Evolutionary conservation across 169 alveolate species (phyloP), one percentile per base, ranked within the genome.

Genomic region (Cryptosporidium canis): DNA sequence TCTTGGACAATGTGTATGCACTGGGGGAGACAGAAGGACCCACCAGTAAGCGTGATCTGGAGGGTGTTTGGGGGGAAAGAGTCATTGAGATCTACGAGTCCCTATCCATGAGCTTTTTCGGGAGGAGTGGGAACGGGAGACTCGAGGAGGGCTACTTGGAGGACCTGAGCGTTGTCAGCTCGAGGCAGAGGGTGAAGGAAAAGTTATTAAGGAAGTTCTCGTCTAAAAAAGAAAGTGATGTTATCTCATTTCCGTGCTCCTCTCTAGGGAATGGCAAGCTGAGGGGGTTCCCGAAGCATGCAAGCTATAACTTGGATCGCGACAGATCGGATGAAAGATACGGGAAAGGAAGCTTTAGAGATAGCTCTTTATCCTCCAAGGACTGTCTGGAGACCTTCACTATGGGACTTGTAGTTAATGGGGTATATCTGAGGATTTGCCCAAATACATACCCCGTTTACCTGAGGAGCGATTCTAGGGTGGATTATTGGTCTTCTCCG

Each of bases 381-480:
- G 72, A 77, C 12, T 77, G 87, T 29, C 39, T 16, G 3, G 77
- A 77, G 14, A 48, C 58, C 16, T 77, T 58, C 55, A 24, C 87
- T 9, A 43, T 77, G 63, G 87, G 87, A 39, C 55, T 77, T 7
- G 87, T 43, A 16, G 7, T 77, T 5, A 77, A 77, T 43, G 87
- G 87, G 41, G 70, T 77, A 0, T 77, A 58, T 58, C 14, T 77
- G 18, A 77, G 87, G 39, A n/a, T 77, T 2, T 77, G 87, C 24
- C 87, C 87, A 43, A 55, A 56, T 21, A 29, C 64, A 16, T 77
- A 77, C 58, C 87, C 87, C 9, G 72, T 58, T 56, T 77, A 77
- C n/a, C 12, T 77, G 35, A 53, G 87, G 11, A 37, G 18, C 2
- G 72, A 77, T 45, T 14, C 51, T 12, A 43, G 29, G 11, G 55